phyloP scores from a whole-genome alignment of 2,329 filamentous ascomycete species.

The Fusarium hainanense region DNA sequence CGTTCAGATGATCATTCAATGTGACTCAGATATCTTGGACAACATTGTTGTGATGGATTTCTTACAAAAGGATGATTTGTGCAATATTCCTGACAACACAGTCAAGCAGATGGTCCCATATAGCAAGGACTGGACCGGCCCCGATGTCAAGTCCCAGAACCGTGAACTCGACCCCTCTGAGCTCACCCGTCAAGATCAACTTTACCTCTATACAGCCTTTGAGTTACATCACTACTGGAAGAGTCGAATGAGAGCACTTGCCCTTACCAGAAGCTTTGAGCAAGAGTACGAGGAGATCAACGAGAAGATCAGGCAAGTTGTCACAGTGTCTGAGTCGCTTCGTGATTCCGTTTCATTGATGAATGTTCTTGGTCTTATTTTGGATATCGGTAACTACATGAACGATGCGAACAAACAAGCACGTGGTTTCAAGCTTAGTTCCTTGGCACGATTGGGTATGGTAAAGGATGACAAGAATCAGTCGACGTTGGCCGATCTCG shows the following conservation, averaged over 20 bases:
- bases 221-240: slow-evolving; percentile 99
- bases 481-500: slow-evolving; percentile 92
- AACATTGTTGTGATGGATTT: slow-evolving; percentile 97
- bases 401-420: slow-evolving; percentile 99
- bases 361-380: slow-evolving; percentile 94
- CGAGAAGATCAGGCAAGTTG: slow-evolving; percentile 85
- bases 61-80: slow-evolving; percentile 89
- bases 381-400: slow-evolving; percentile 99
- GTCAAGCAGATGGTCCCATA: slow-evolving; percentile 94
- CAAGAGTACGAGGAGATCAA: slow-evolving; percentile 92
- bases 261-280: slow-evolving; percentile 85
- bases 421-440: slow-evolving; percentile 96
- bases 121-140: slow-evolving; percentile 94
- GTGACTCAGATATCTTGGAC: slow-evolving; percentile 87
- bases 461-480: slow-evolving; percentile 99
- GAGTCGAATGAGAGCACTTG: slow-evolving; percentile 91
- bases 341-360: slow-evolving; percentile 92
- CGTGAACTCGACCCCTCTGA: slow-evolving; percentile 89
- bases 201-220: slow-evolving; percentile 92
- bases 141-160: slow-evolving; percentile 79
- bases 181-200: slow-evolving; percentile 93
- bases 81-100: slow-evolving; percentile 90
- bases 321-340: slow-evolving; percentile 86
- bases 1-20: slow-evolving; percentile 94
- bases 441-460: slow-evolving; percentile 91